Conservation (phyloP, 2,329 filamentous ascomycete genomes). For the Gaeumannomyces tritici region DNA sequence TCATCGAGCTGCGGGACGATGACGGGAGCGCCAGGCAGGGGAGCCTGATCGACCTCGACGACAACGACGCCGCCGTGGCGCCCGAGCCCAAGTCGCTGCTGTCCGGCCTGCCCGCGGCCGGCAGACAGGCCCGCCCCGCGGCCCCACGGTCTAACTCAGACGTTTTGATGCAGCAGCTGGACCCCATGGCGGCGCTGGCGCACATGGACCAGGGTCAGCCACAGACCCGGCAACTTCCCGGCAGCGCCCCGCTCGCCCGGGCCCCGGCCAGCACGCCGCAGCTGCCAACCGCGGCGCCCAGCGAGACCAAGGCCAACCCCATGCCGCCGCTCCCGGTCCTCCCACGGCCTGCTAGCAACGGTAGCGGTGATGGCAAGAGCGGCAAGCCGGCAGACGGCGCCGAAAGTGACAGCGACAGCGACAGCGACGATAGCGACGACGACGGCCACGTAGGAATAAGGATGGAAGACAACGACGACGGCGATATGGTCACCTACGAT, state of each 20-base stretch:
- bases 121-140: not conserved
- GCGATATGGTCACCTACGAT: constrained; percentile 8
- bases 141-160: constrained; percentile 1
- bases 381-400: not conserved
- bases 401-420: constrained; percentile 4
- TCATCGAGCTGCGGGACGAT: constrained; percentile 20
- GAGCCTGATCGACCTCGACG: constrained; percentile 33
- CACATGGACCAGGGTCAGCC: not conserved
- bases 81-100: not conserved
- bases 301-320: not conserved
- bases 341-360: not conserved
- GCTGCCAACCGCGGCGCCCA: not conserved
- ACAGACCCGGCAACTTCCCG: not conserved
- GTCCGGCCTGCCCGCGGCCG: not conserved
- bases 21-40: constrained; percentile 19
- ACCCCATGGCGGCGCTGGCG: constrained; percentile 1
- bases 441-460: constrained; percentile 7
- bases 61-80: constrained; percentile 11
- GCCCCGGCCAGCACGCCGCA: constrained; percentile 2
- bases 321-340: not conserved
- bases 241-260: not conserved
- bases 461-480: constrained; percentile 8
- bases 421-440: constrained; percentile 7
- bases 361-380: not conserved
- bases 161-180: not conserved